Evolutionary conservation across 2,329 filamentous ascomycete genomes (phyloP).

Genomic region (Epichloe brachyelytri): DNA sequence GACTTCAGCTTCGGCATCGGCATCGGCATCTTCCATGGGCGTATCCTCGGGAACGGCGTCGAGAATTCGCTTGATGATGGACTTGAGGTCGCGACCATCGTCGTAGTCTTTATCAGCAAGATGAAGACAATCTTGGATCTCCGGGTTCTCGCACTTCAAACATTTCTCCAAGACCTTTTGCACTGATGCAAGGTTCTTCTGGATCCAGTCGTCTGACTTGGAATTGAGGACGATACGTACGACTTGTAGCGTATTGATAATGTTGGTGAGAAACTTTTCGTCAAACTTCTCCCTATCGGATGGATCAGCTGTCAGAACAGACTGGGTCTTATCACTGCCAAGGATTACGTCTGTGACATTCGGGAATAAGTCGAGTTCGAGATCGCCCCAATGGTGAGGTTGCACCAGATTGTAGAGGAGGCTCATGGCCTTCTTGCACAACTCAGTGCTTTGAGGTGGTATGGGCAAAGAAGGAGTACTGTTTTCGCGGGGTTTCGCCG

Average conservation of each 20-base stretch:
- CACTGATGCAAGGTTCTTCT: constrained; percentile 60
- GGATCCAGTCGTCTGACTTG: constrained; percentile 83
- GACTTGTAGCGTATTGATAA: constrained; percentile 89
- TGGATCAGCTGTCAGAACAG: constrained; percentile 45
- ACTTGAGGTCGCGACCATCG: constrained; percentile 56
- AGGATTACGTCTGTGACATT: constrained; percentile 82
- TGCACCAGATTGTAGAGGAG: constrained; percentile 77
- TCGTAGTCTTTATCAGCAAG: constrained; percentile 56
- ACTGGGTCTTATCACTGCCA: constrained; percentile 62
- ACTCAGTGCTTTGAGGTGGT: constrained; percentile 52
- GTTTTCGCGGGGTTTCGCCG: constrained; percentile 50
- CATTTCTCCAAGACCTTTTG: constrained; percentile 87
- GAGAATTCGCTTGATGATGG: constrained; percentile 69
- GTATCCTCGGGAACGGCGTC: constrained; percentile 72
- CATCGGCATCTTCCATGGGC: constrained; percentile 63
- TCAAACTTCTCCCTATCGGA: constrained; percentile 60
- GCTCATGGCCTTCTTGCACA: constrained; percentile 73
- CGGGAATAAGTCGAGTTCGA: constrained; percentile 82
- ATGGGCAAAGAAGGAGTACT: constrained; percentile 30
- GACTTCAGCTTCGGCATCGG: constrained; percentile 70
- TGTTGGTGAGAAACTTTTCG: constrained; percentile 72
- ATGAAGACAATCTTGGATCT: constrained; percentile 88
- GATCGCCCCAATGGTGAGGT: constrained; percentile 78
- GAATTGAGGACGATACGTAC: constrained; percentile 79
- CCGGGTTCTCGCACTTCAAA: constrained; percentile 74